phyloP scores from a whole-genome alignment of 805 yeast species.

The Priceomyces carsonii region DNA sequence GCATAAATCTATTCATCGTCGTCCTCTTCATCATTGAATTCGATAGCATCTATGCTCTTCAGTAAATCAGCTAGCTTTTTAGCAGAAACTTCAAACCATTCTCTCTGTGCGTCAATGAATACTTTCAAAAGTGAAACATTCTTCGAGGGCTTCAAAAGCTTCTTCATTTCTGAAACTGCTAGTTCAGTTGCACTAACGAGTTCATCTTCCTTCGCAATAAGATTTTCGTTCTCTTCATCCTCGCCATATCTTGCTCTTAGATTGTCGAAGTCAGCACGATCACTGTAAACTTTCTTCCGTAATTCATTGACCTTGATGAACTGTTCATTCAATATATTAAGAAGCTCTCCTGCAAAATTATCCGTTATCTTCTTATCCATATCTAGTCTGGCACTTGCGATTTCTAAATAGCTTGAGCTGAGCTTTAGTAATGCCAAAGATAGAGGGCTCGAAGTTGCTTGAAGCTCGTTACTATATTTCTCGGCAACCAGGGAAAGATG shows the following conservation, averaged over 20 bases:
- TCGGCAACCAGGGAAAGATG: conserved; percentile 61
- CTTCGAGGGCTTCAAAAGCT: conserved; percentile 66
- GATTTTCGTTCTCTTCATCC: conserved; percentile 52
- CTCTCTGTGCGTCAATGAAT: conserved; percentile 69
- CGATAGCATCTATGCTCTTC: conserved; percentile 32
- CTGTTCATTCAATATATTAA: conserved; percentile 51
- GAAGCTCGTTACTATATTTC: conserved; percentile 49
- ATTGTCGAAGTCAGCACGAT: conserved; percentile 70
- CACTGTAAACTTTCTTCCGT: conserved; percentile 67
- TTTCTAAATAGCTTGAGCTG: conserved; percentile 56
- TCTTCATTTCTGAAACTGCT: conserved; percentile 80
- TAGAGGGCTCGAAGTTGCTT: conserved; percentile 49
- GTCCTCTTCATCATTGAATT: conserved; percentile 38
- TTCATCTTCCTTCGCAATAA: conserved; percentile 69
- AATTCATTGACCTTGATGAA: conserved; percentile 61
- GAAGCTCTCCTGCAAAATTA: conserved; percentile 60
- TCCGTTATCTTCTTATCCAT: conserved; percentile 65
- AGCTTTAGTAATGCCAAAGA: conserved; percentile 54
- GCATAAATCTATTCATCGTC: no score
- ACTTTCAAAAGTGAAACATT: conserved; percentile 62
- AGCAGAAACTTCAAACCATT: conserved; percentile 43
- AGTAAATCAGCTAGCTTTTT: conserved; percentile 33
- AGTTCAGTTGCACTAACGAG: conserved; percentile 74
- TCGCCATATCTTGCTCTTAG: conserved; percentile 52
- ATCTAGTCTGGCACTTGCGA: conserved; percentile 67